A percentile compares a stretch with the other conserved stretches of the same genome.
These are phyloP conservation scores for Copromyces sp. DNA, from an alignment of 495 filamentous ascomycete genomes.

Conservation along the genomic window DNA sequence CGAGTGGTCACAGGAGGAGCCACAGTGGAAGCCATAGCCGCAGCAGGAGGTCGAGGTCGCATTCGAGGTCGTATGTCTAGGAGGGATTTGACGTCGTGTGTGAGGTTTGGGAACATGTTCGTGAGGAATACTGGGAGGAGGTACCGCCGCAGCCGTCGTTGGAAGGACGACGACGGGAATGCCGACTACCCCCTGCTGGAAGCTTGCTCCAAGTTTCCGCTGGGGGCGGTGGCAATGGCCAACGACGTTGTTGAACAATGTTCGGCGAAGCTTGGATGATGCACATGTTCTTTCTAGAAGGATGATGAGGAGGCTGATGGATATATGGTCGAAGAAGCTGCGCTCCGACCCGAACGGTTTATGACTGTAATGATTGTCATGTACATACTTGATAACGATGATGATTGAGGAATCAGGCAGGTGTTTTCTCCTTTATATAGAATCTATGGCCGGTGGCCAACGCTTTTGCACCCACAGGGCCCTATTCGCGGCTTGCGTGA, in stretches of 20 bases:
- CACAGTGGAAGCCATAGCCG: slow-evolving; percentile 3
- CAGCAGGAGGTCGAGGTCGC: slow-evolving; percentile 8
- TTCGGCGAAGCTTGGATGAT: background rate
- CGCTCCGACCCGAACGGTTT: background rate
- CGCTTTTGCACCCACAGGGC: background rate
- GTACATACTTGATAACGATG: background rate
- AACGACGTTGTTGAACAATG: background rate
- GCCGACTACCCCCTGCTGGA: background rate
- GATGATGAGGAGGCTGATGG: background rate
- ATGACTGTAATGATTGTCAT: background rate
- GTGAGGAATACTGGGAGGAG: background rate
- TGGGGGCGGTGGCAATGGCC: background rate
- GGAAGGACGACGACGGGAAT: background rate
- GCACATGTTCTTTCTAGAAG: background rate
- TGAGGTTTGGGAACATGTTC: background rate
- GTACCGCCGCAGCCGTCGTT: background rate
- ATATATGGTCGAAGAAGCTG: background rate
- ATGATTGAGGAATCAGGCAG: background rate
- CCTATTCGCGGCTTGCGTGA: background rate
- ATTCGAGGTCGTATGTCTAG: slow-evolving; percentile 12
- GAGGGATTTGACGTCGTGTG: background rate
- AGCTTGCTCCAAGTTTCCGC: background rate
- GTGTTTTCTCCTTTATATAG: background rate
- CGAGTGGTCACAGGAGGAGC: background rate
- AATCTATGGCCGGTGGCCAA: background rate